Percentiles rank a stretch among this genome's conserved stretches.
Conservation (phyloP, 345 rosid species). For the Isatis tinctoria region DNA sequence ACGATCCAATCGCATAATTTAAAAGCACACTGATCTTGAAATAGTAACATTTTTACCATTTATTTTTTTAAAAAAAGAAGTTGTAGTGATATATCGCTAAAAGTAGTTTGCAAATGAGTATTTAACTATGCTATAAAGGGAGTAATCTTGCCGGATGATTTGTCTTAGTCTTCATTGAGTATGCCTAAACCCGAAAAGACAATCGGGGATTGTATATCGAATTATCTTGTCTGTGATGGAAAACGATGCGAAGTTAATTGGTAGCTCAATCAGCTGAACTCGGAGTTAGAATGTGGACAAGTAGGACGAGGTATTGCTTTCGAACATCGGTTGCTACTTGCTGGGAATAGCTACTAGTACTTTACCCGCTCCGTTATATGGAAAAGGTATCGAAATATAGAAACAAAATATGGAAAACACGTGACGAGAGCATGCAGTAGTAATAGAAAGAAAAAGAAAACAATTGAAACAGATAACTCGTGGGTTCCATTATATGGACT, state of each 20-base stretch:
- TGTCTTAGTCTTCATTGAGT: too few species aligned
- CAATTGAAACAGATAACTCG: neutral
- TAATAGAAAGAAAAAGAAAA: too few species aligned
- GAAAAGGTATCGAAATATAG: too few species aligned
- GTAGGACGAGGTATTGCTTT: neutral
- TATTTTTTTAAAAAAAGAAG: neutral
- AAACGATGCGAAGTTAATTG: neutral
- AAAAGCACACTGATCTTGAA: neutral
- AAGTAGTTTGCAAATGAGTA: neutral
- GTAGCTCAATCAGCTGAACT: neutral
- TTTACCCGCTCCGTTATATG: too few species aligned
- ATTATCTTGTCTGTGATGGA: neutral
- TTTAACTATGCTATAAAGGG: neutral
- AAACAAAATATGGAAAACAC: too few species aligned
- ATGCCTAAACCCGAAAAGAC: too few species aligned
- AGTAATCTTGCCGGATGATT: neutral
- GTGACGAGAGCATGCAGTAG: too few species aligned
- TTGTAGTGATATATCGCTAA: neutral
- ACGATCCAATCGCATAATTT: neutral
- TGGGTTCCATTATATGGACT: neutral
- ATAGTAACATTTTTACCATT: slow-evolving; percentile 2
- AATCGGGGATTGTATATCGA: too few species aligned
- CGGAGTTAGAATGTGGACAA: neutral
- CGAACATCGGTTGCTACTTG: too few species aligned
- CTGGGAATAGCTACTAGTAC: too few species aligned